These are phyloP conservation scores for Oryza punctata DNA, from an alignment of 176 grass and related monocot species.

Conservation along the genomic window DNA sequence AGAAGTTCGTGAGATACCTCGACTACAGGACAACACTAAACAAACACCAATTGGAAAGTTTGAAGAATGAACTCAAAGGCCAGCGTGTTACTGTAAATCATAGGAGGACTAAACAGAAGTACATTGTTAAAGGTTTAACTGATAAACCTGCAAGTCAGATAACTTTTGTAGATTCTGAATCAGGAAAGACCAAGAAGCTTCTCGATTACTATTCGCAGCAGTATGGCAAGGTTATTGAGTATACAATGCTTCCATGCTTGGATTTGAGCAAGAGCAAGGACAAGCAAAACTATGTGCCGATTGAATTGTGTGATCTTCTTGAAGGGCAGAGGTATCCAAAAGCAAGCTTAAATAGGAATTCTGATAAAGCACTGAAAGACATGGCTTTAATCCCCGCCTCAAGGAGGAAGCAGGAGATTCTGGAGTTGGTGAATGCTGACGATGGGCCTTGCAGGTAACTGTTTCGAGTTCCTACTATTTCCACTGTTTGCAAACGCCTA, in stretches of 20 bases:
- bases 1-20: background rate
- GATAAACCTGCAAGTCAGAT: conserved; percentile 40
- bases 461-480: background rate
- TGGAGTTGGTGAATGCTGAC: conserved; percentile 26
- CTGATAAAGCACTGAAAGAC: background rate
- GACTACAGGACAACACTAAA: conserved; percentile 32
- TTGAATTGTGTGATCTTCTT: conserved; percentile 58
- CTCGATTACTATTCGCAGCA: conserved; percentile 49
- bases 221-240: conserved; percentile 39
- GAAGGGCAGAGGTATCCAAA: conserved; percentile 66
- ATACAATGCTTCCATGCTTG: conserved; percentile 58
- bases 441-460: conserved; percentile 69
- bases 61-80: conserved; percentile 41
- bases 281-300: conserved; percentile 52
- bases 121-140: conserved; percentile 56
- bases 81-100: conserved; percentile 57
- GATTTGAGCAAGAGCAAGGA: conserved; percentile 66
- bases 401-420: conserved; percentile 39
- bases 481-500: background rate
- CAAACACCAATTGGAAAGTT: background rate
- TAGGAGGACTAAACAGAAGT: conserved; percentile 51
- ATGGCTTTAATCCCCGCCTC: conserved; percentile 31
- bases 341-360: conserved; percentile 24
- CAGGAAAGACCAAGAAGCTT: conserved; percentile 38
- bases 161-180: conserved; percentile 52